phyloP scores from a whole-genome alignment of 2,329 filamentous ascomycete genomes.

The Thelonectria olida region DNA sequence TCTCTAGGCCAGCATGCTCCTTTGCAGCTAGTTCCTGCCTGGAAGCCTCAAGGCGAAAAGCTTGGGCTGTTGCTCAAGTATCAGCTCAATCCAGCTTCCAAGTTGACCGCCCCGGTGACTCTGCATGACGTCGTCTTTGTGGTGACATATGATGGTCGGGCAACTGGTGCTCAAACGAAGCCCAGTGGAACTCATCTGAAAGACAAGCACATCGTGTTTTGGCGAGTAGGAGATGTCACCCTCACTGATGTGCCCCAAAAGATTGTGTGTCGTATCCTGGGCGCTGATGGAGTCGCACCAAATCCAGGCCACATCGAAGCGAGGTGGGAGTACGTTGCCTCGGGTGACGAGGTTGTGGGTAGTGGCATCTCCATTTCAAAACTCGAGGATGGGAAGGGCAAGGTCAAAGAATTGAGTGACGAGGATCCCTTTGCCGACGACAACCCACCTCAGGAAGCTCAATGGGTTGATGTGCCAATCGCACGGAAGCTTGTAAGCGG shows the following conservation, averaged over 20 bases:
- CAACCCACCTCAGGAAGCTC: conserved; percentile 35
- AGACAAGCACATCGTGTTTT: conserved; percentile 81
- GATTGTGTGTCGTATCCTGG: conserved; percentile 82
- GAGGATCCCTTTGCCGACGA: conserved; percentile 76
- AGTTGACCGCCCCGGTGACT: conserved; percentile 51
- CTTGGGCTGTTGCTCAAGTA: conserved; percentile 89
- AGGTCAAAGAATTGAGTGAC: conserved; percentile 59
- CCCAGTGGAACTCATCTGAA: conserved; percentile 81
- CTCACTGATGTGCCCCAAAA: conserved; percentile 74
- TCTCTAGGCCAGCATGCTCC: conserved; percentile 69
- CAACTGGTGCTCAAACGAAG: conserved; percentile 77
- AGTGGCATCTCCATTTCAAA: conserved; percentile 74
- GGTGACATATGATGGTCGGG: conserved; percentile 75
- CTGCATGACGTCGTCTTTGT: conserved; percentile 79
- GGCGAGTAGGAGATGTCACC: conserved; percentile 80
- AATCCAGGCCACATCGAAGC: conserved; percentile 83
- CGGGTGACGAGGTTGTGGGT: conserved; percentile 54
- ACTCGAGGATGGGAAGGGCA: conserved; percentile 59
- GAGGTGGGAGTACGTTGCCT: conserved; percentile 72
- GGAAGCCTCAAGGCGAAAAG: conserved; percentile 87
- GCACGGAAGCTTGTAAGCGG: conserved; percentile 77
- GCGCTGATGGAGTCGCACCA: conserved; percentile 75
- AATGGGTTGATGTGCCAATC: conserved; percentile 74
- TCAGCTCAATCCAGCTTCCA: conserved; percentile 77
- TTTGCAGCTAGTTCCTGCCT: conserved; percentile 76